phyloP scores from a whole-genome alignment of 805 yeast genomes.

The Ogataea corticis region DNA sequence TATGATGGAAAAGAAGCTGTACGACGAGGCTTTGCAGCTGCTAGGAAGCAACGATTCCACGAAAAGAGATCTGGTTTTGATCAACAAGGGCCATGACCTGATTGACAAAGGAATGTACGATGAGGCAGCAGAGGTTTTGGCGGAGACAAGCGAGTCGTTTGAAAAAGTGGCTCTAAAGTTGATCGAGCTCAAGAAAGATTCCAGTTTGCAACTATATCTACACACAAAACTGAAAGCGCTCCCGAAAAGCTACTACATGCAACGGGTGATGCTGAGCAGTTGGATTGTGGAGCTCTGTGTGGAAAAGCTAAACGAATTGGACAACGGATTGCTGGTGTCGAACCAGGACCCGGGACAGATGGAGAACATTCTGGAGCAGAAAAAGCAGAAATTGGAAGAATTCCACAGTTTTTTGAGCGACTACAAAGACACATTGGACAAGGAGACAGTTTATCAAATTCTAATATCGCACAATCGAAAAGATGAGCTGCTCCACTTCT shows the following conservation, averaged over 20 bases:
- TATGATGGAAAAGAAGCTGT: constrained; percentile 51
- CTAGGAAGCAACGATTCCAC: constrained; percentile 36
- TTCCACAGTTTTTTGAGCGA: constrained; percentile 51
- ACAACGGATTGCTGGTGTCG: constrained; percentile 28
- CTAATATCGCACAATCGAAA: constrained; percentile 65
- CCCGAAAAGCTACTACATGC: constrained; percentile 38
- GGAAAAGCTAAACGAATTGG: constrained; percentile 45
- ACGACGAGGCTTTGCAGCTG: constrained; percentile 62
- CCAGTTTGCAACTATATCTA: constrained; percentile 50
- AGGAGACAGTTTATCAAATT: constrained; percentile 68
- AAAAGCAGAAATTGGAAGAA: constrained; percentile 33
- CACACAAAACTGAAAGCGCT: constrained; percentile 39
- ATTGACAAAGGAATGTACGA: constrained; percentile 31
- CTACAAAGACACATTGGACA: constrained; percentile 55
- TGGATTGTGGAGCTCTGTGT: constrained; percentile 66
- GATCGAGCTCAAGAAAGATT: constrained; percentile 42
- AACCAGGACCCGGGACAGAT: constrained; percentile 10
- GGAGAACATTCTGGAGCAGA: constrained; percentile 27
- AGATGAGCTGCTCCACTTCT: constrained; percentile 63
- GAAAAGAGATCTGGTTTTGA: constrained; percentile 49
- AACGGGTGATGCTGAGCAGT: constrained; percentile 53
- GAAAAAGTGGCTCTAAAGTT: constrained; percentile 66
- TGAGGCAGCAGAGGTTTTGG: constrained; percentile 59
- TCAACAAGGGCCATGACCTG: constrained; percentile 54
- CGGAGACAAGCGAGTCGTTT: constrained; percentile 62